phyloP scores from a whole-genome alignment of 108 stramenopile species.

The Cyclotella cryptica region DNA sequence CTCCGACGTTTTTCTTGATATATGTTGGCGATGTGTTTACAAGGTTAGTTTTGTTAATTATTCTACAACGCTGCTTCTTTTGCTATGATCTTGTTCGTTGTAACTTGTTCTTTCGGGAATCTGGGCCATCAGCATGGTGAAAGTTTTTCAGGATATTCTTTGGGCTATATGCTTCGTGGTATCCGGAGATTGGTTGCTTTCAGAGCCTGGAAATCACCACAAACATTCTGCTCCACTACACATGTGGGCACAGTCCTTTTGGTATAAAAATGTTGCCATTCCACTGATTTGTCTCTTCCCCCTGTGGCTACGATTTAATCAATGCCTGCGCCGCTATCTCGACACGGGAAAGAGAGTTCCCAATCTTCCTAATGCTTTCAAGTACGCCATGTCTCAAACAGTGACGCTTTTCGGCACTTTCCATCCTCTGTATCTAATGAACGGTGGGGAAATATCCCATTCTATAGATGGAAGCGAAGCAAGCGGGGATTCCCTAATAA shows the following conservation, averaged over 20 bases:
- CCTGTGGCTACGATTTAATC: conserved; percentile 90
- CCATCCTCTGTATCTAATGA: conserved; percentile 84
- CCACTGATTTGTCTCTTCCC: conserved; percentile 86
- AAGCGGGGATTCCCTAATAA: conserved; percentile 19
- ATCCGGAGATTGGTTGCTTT: conserved; percentile 81
- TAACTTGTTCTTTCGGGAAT: neutral
- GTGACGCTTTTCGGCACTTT: conserved; percentile 93
- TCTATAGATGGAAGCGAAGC: conserved; percentile 37
- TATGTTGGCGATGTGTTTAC: conserved; percentile 92
- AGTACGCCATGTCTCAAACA: conserved; percentile 91
- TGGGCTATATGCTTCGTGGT: conserved; percentile 89
- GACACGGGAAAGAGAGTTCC: conserved; percentile 88
- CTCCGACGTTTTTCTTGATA: conserved; percentile 85
- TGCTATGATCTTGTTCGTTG: neutral
- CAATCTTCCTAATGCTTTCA: conserved; percentile 88
- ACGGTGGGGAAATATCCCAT: conserved; percentile 9
- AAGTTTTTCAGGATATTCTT: conserved; percentile 91
- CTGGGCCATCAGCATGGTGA: conserved; percentile 73
- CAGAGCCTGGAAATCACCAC: conserved; percentile 44
- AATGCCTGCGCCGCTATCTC: conserved; percentile 86
- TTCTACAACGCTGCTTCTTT: neutral
- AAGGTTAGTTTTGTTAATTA: conserved; percentile 20
- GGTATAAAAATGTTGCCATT: conserved; percentile 84
- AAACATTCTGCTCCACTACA: conserved; percentile 20
- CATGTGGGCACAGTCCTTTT: conserved; percentile 57